Percentiles rank a stretch among this genome's conserved stretches.
Evolutionary conservation across 352 stramenopile genomes (phyloP).

Genomic region (Phytophthora parvispora): DNA sequence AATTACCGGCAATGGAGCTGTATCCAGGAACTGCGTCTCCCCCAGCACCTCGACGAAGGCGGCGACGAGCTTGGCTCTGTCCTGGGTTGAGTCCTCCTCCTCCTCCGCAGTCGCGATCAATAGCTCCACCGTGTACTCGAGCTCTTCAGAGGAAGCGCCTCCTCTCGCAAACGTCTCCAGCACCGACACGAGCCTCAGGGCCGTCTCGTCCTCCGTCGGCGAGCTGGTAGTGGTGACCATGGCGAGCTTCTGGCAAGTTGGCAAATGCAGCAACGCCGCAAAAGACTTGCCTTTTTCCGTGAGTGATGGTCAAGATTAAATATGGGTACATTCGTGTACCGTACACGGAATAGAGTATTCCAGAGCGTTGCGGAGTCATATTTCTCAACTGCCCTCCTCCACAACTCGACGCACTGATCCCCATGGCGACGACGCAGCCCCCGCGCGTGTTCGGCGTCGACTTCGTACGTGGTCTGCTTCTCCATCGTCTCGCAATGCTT

Average conservation of each 20-base stretch:
- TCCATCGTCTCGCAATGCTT: background rate
- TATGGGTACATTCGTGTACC: conserved; percentile 6
- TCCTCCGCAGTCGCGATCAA: conserved; percentile 63
- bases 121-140: conserved; percentile 78
- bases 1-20: conserved; percentile 17
- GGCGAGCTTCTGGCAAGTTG: conserved; percentile 11
- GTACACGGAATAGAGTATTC: conserved; percentile 34
- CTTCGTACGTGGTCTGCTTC: conserved; percentile 60
- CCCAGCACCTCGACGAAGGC: conserved; percentile 56
- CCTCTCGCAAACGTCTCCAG: conserved; percentile 28
- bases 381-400: conserved; percentile 5
- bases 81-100: conserved; percentile 15
- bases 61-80: conserved; percentile 28
- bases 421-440: conserved; percentile 36
- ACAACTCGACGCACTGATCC: conserved; percentile 23
- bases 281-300: conserved; percentile 11
- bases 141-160: conserved; percentile 38
- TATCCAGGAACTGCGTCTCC: conserved; percentile 50
- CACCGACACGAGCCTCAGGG: conserved; percentile 26
- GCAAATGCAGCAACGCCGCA: conserved; percentile 7
- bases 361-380: conserved; percentile 7
- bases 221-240: conserved; percentile 9
- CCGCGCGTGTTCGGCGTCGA: conserved; percentile 80
- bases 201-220: conserved; percentile 27
- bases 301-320: conserved; percentile 29